Evolutionary conservation across 345 rosid species (phyloP), one percentile per base, ranked within the genome.

Genomic region (Populus tremula): DNA sequence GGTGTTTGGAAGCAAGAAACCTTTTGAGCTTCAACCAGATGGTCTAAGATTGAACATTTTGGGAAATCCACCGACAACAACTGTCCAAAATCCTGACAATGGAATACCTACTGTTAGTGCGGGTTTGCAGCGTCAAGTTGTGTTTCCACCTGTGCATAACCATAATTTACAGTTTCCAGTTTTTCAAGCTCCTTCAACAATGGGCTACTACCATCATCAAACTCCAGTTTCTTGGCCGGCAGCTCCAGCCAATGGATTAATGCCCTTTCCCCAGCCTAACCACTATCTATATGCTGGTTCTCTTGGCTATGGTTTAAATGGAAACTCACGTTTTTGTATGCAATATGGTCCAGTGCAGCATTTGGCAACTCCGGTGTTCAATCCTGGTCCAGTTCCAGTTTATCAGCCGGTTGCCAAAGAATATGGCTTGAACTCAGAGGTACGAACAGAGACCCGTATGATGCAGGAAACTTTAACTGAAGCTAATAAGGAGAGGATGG

Each of bases 181-280:
- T 77, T 89, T 85, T 81, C 94, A 88, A 79, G 78, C 85, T 88
- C 88, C 96, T 82, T 70, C 98, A 71, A 75, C 92, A 39, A 74
- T 89, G 90, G 91, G 91, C 76, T 93, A 92, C 88, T 93, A 88
- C 79, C 96, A 86, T 82, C 95, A 92, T 82, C 95, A 92, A 83
- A 89, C 84, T 85, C 91, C 91, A 71, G 89, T 91, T 79, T 84
- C 97, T 21, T 96, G 97, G 98, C 79, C 94, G 25, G 85, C 92
- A 66, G 86, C 82, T 81, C 89, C 94, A 11, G 79, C 89, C 50
- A 89, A 81, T 79, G 97, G 93, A 65, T 81, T 91, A 47, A 81
- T 87, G 86, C 81, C 89, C 33, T 90, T 81, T 31, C 81, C 91
- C 35, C 92, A 88, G 63, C 89, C 89, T 33, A 89, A 85, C 84